A percentile compares a stretch with the other conserved stretches of the same genome.
phyloP scores from a whole-genome alignment of 441 rosid species.

The Gossypium laxum region DNA sequence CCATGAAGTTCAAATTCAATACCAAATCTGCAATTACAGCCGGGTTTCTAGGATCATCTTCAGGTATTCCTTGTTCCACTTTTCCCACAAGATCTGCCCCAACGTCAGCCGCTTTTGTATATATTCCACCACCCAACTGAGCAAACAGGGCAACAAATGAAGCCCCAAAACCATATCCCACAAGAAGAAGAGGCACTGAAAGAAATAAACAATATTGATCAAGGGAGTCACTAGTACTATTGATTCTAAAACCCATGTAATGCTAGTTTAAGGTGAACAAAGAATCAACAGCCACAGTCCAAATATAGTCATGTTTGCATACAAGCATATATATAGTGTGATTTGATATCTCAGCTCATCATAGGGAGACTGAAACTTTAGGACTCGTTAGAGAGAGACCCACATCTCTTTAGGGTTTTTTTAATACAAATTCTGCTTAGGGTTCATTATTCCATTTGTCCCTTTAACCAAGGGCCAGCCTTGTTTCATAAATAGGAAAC shows the following conservation, averaged over 20 bases:
- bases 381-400: too few species aligned
- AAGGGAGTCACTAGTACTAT: not conserved
- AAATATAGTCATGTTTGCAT: not conserved
- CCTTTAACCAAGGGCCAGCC: too few species aligned
- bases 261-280: not conserved
- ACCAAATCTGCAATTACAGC: constrained; percentile 7
- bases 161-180: constrained; percentile 99
- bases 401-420: too few species aligned
- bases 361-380: not conserved
- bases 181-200: constrained; percentile 93
- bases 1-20: not conserved
- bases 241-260: not conserved
- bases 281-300: not conserved
- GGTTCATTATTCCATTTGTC: too few species aligned
- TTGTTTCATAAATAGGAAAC: too few species aligned
- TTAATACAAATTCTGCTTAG: too few species aligned
- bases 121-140: constrained; percentile 99
- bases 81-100: constrained; percentile 94
- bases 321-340: not conserved
- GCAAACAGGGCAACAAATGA: constrained; percentile 98
- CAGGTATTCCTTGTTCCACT: constrained; percentile 8
- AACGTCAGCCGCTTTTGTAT: constrained; percentile 97
- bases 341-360: not conserved
- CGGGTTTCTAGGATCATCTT: constrained; percentile 10
- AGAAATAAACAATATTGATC: constrained; percentile 17